phyloP scores from a whole-genome alignment of 805 yeast genomes.

The Saccharomycopsis sp. region DNA sequence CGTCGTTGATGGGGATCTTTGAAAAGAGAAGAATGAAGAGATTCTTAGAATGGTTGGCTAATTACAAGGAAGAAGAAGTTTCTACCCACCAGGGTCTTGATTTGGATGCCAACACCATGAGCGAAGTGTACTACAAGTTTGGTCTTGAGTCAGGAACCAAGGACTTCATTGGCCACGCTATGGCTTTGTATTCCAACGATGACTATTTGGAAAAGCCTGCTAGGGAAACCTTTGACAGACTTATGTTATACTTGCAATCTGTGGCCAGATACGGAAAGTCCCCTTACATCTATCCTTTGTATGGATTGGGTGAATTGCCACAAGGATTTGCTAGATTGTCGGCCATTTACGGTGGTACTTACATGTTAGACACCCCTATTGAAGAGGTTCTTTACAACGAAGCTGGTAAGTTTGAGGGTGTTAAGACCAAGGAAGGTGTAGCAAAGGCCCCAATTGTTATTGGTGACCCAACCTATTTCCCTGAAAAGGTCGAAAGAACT shows the following conservation, averaged over 20 bases:
- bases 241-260: slow-evolving; percentile 77
- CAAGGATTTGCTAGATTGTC: slow-evolving; percentile 96
- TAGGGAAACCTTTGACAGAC: slow-evolving; percentile 83
- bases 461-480: slow-evolving; percentile 98
- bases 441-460: slow-evolving; percentile 91
- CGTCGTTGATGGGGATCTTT: slow-evolving; percentile 91
- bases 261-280: slow-evolving; percentile 94
- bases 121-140: slow-evolving; percentile 79
- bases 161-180: slow-evolving; percentile 96
- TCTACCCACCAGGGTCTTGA: slow-evolving; percentile 82
- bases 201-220: slow-evolving; percentile 85
- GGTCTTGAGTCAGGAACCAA: slow-evolving; percentile 90
- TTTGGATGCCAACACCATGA: slow-evolving; percentile 84
- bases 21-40: slow-evolving; percentile 94
- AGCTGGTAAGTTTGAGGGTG: slow-evolving; percentile 73
- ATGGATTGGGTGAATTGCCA: slow-evolving; percentile 97
- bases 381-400: slow-evolving; percentile 78
- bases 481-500: slow-evolving; percentile 65
- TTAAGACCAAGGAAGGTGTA: slow-evolving; percentile 82
- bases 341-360: slow-evolving; percentile 97
- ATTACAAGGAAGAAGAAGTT: slow-evolving; percentile 69
- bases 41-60: slow-evolving; percentile 81
- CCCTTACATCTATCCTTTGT: slow-evolving; percentile 92
- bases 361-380: slow-evolving; percentile 94
- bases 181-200: slow-evolving; percentile 95